Percentiles rank a stretch among this genome's conserved stretches.
Conservation (phyloP, 73 alveolate species). For the Paramecium octaurelia region DNA sequence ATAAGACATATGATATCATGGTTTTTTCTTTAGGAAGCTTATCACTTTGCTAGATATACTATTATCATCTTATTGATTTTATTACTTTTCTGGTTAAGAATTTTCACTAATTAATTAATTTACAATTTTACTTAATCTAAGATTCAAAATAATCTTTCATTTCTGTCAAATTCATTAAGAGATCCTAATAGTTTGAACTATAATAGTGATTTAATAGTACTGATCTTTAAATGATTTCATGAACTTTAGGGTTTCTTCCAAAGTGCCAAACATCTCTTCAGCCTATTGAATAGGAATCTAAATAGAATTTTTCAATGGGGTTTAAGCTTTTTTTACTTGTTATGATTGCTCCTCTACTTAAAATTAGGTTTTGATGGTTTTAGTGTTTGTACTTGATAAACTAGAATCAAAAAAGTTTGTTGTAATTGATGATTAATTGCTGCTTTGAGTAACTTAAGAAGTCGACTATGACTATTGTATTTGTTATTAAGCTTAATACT, state of each 20-base stretch:
- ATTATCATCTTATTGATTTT: neutral
- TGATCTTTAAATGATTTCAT: neutral
- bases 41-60: neutral
- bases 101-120: neutral
- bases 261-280: neutral
- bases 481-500: neutral
- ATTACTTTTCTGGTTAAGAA: neutral
- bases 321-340: neutral
- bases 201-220: neutral
- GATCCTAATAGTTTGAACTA: conserved; percentile 14
- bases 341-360: neutral
- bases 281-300: neutral
- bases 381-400: neutral
- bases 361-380: neutral
- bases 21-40: neutral
- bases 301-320: neutral
- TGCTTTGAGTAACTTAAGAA: neutral
- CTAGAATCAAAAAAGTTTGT: neutral
- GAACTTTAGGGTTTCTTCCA: neutral
- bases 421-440: neutral
- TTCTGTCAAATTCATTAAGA: neutral
- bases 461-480: neutral
- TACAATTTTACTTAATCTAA: neutral
- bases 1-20: neutral
- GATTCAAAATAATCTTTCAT: neutral